These are phyloP conservation scores for Picea mariana DNA, from an alignment of 83 land plant genomes.

Conservation along the genomic window DNA sequence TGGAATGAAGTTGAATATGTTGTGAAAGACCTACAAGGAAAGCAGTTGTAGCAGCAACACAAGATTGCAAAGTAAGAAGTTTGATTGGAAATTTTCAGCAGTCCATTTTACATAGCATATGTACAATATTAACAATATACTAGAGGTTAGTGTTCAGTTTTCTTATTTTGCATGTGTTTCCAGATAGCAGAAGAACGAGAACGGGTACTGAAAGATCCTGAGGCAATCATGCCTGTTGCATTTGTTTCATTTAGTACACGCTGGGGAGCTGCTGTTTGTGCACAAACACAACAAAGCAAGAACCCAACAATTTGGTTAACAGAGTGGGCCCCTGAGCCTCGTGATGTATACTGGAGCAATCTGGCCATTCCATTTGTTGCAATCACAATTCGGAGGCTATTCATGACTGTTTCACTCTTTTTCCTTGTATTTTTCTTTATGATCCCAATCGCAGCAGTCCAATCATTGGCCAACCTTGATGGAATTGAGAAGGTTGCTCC, in stretches of 20 bases:
- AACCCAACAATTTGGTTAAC: constrained; percentile 83
- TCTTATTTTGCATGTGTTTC: no score
- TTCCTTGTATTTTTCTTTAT: constrained; percentile 68
- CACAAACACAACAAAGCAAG: constrained; percentile 40
- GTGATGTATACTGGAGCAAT: constrained; percentile 81
- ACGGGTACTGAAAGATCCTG: constrained; percentile 48
- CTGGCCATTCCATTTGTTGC: constrained; percentile 67
- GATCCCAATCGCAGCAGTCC: constrained; percentile 77
- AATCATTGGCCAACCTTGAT: constrained; percentile 71
- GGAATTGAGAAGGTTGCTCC: constrained; percentile 44
- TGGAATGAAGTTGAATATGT: no score
- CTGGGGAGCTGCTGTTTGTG: no score
- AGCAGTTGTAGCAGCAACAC: no score
- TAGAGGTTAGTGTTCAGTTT: no score
- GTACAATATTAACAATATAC: no score
- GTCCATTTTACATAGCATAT: no score
- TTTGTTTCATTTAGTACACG: no score
- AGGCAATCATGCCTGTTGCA: constrained; percentile 47
- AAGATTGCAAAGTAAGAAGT: no score
- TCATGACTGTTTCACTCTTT: constrained; percentile 49
- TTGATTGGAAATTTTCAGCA: no score
- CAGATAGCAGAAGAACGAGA: constrained; percentile 60
- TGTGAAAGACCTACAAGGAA: no score
- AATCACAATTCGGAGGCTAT: constrained; percentile 50
- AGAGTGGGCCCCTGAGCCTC: constrained; percentile 84